A percentile compares a stretch with the other conserved stretches of the same genome.
Evolutionary conservation across 257 asterid species (phyloP).

Genomic region (Cordia subcordata): DNA sequence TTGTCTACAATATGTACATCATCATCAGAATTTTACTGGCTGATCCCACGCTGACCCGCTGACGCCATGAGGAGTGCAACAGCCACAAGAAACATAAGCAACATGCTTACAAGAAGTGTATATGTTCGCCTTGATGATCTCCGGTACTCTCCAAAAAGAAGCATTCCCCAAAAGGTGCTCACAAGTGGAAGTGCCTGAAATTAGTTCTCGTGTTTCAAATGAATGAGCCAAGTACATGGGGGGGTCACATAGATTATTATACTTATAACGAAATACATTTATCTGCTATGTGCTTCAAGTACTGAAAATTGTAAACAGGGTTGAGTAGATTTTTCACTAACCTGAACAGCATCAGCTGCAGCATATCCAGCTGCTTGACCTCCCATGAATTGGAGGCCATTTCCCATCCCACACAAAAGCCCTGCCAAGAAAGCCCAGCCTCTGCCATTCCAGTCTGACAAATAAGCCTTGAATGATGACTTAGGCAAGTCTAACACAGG

Average conservation of each 20-base stretch:
- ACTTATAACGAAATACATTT: no score
- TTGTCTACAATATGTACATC: no score
- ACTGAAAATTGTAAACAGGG: background rate
- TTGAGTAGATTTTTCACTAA: conserved; percentile 13
- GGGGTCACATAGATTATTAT: no score
- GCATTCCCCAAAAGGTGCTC: conserved; percentile 88
- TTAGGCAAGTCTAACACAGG: conserved; percentile 70
- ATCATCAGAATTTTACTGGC: no score
- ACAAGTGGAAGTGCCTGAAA: conserved; percentile 88
- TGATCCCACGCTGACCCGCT: conserved; percentile 57
- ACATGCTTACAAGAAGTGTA: conserved; percentile 51
- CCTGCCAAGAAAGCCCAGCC: conserved; percentile 95
- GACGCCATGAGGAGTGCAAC: conserved; percentile 91
- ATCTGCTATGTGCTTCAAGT: no score
- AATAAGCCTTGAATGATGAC: conserved; percentile 66
- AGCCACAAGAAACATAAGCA: conserved; percentile 73
- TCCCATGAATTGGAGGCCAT: conserved; percentile 98
- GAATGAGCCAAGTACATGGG: background rate
- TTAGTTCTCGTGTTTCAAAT: background rate
- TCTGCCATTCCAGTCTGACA: conserved; percentile 80
- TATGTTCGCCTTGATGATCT: conserved; percentile 77
- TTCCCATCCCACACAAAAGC: conserved; percentile 84
- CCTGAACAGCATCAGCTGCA: conserved; percentile 99
- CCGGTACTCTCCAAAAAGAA: conserved; percentile 76
- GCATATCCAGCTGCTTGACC: conserved; percentile 99